Evolutionary conservation across 23 red algal genomes (phyloP).

Genomic region (Gracilaria gracilis): DNA sequence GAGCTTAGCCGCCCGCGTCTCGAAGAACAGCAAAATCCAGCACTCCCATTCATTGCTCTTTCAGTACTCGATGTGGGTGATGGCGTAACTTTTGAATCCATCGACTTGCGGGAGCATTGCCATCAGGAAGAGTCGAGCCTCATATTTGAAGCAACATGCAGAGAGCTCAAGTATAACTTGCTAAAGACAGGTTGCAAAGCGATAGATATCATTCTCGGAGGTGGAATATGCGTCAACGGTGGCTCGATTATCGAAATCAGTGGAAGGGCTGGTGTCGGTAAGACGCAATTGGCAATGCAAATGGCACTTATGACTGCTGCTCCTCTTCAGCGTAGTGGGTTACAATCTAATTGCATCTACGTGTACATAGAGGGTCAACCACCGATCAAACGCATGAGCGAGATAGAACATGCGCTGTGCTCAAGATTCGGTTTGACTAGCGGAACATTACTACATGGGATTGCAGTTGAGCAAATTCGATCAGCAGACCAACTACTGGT

Average conservation of each 20-base stretch:
- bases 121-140: too few species aligned
- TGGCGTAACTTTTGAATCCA: slow-evolving; percentile 11
- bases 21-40: background rate
- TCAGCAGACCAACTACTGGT: slow-evolving; percentile 56
- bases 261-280: slow-evolving; percentile 77
- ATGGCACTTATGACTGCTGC: slow-evolving; percentile 59
- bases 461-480: slow-evolving; percentile 71
- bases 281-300: slow-evolving; percentile 83
- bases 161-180: background rate
- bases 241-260: slow-evolving; percentile 73
- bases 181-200: slow-evolving; percentile 43
- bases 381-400: slow-evolving; percentile 44
- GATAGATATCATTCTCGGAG: slow-evolving; percentile 57
- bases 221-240: slow-evolving; percentile 46
- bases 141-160: background rate
- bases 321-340: slow-evolving; percentile 14
- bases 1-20: slow-evolving; percentile 12
- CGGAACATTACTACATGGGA: slow-evolving; percentile 36
- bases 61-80: background rate
- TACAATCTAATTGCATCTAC: slow-evolving; percentile 37
- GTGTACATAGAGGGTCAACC: slow-evolving; percentile 54
- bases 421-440: background rate
- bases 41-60: background rate
- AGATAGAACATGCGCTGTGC: slow-evolving; percentile 57
- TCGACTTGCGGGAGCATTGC: background rate